Evolutionary conservation across 441 rosid species (phyloP), one percentile per base, ranked within the genome.

Genomic region (Capsella rubella): DNA sequence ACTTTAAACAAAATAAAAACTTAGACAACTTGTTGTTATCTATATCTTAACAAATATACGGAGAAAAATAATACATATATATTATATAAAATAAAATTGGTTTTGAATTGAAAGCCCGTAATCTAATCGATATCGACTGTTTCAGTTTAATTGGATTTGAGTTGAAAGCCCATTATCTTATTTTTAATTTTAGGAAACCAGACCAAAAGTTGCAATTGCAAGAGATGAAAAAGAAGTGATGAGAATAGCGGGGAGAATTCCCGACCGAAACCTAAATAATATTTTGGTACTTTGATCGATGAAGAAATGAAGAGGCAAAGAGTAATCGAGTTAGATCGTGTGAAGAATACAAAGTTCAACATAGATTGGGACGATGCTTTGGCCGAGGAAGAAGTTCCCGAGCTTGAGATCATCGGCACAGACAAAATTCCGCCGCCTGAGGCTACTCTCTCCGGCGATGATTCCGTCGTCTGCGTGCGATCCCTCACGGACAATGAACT

Each of bases 341-440:
- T 35, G 13, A 67, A 40, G 55, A 82, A 78, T 79, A 80, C 75
- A 10, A 78, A 77, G 46, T 66, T 85, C 25, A 28, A 37, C 27
- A 77, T 89, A 4, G 87, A 90, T 59, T 90, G 85, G 89, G 66
- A 21, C n/a, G 40, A 55, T 14, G 42, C 84, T 34, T 14, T 84
- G 46, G 78, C 40, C 15, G 83, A 67, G 69, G 84, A 59, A 16
- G 79, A 75, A 10, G 79, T 77, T 8, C 87, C 83, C n/a, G 78
- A 75, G 59, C 42, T 85, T n/a, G 80, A 74, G 58, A 69, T 79
- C 70, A 25, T 71, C 68, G 64, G 31, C 27, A 45, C 25, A 43
- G 12, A 31, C 55, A 51, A 64, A 45, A 52, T 72, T 12, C 78
- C 64, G 12, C 72, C 58, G 64, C 59, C 59, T 47, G 55, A 66